Base-by-base conservation (phyloP, 108 stramenopile genomes). In the Cyclotella kingstonii region DNA sequence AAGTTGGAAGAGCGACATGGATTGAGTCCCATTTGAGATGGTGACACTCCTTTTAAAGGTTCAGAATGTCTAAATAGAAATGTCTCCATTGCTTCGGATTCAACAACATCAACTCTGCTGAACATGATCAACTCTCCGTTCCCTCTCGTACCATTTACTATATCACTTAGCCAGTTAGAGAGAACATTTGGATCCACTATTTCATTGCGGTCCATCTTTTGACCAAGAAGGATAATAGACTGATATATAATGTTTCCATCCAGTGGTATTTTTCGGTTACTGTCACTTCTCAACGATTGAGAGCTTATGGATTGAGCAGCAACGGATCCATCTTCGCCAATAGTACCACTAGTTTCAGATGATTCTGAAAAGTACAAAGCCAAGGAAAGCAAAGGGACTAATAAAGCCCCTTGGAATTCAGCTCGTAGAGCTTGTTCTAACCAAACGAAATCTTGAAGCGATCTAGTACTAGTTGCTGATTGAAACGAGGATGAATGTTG, bases 51-150 rank as follows among this genome's bases (percentile, higher is more conserved):
- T 35, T 74, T 74, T 38, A 62, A 25, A 19, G 80, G 48, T 2
- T 83, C 74, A 22, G 79, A 52, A 52, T 65, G 68, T 42, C 80
- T 76, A 68, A 86, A 91, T 57, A 91, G 59, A 73, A 91, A 91
- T 14, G 84, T 80, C 70, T 91, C 90, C 70, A 91, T 79, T n/a
- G 85, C 61, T 70, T 91, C 90, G 7, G 76, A 82, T 21, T 79
- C 53, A 19, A 68, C 29, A 36, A 79, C 48, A 48, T 86, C 78
- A n/a, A 48, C 53, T 22, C 36, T 25, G 41, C 65, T 54, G 15
- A 33, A 14, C 33, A 81, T 23, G 9, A 73, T 5, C 8, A 74
- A 47, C 67, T 85, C 91, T n/a, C 91, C 91, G 46, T 92, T 75
- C 18, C 91, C 91, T 58, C 91, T 68, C 18, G 87, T 68, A 1